Percentiles rank a stretch among this genome's conserved stretches.
Conservation (phyloP, 2,329 filamentous ascomycete species). For the Rutstroemia sp. region DNA sequence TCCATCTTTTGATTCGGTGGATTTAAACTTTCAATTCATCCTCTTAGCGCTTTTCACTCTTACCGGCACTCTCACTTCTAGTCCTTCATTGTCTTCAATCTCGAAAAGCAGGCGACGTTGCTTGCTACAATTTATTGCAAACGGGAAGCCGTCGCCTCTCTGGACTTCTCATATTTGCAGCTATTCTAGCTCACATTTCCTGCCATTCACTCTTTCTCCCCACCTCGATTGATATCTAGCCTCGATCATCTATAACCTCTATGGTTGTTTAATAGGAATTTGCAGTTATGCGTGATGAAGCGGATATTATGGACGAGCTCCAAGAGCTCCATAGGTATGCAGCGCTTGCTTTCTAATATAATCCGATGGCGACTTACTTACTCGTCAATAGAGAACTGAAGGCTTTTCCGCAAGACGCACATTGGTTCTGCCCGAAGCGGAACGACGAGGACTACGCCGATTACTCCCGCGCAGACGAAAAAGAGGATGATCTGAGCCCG, state of each 20-base stretch:
- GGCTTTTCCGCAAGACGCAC: conserved; percentile 35
- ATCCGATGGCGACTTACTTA: conserved; percentile 4
- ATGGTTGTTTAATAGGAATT: conserved; percentile 14
- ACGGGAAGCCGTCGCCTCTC: too few relatives aligned
- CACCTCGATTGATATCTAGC: not conserved
- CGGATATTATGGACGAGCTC: conserved; percentile 28
- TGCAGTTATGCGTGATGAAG: conserved; percentile 20
- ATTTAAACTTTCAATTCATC: too few relatives aligned
- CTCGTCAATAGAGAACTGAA: conserved; percentile 22
- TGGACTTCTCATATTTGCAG: too few relatives aligned
- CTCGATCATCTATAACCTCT: not conserved
- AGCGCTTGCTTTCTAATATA: not conserved
- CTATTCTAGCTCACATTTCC: too few relatives aligned
- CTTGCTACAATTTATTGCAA: too few relatives aligned
- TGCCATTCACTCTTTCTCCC: too few relatives aligned
- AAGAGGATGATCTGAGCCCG: conserved; percentile 40
- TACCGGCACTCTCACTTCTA: too few relatives aligned
- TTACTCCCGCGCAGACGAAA: conserved; percentile 48
- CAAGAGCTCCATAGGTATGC: conserved; percentile 25
- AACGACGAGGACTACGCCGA: conserved; percentile 55
- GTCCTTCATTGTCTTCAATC: too few relatives aligned
- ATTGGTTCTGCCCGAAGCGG: conserved; percentile 62
- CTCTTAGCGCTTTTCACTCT: too few relatives aligned
- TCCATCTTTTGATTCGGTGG: too few relatives aligned
- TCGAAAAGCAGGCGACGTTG: too few relatives aligned